Percentiles rank a stretch among this genome's conserved stretches.
Evolutionary conservation across 352 stramenopile genomes (phyloP).

Genomic region (Phytophthora pini): DNA sequence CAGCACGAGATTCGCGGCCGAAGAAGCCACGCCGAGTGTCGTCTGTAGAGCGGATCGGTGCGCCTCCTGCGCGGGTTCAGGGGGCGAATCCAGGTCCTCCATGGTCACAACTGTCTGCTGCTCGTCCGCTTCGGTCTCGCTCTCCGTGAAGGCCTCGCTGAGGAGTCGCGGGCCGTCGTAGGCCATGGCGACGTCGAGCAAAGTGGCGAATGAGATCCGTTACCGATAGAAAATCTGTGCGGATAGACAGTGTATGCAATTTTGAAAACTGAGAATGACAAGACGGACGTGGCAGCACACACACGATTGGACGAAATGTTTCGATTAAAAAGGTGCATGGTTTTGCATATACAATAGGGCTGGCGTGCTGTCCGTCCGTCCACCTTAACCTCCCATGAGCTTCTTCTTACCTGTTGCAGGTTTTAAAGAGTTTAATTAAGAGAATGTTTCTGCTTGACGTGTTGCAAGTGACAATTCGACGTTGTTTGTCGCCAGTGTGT

Average conservation of each 20-base stretch:
- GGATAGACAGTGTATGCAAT: not conserved
- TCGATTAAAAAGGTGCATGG: slow-evolving; percentile 19
- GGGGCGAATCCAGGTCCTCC: slow-evolving; percentile 17
- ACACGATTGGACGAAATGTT: slow-evolving; percentile 8
- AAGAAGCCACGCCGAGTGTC: slow-evolving; percentile 63
- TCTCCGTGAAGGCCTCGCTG: slow-evolving; percentile 37
- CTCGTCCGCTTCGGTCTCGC: slow-evolving; percentile 21
- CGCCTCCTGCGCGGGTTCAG: not conserved
- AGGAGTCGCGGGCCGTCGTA: slow-evolving; percentile 18
- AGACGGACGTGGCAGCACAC: not conserved
- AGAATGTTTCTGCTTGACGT: too few species aligned
- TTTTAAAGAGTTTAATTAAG: too few species aligned
- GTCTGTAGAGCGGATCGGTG: slow-evolving; percentile 44
- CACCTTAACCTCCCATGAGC: too few species aligned
- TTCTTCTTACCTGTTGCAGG: too few species aligned
- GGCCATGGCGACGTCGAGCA: slow-evolving; percentile 9
- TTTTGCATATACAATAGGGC: too few species aligned
- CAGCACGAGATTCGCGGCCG: slow-evolving; percentile 65
- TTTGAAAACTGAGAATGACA: slow-evolving; percentile 2
- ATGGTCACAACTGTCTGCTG: slow-evolving; percentile 31
- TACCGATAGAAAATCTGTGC: not conserved
- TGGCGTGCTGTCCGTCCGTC: too few species aligned
- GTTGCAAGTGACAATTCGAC: too few species aligned
- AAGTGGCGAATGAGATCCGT: not conserved
- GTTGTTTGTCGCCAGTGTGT: too few species aligned